Percentiles rank a stretch among this genome's conserved stretches.
Evolutionary conservation across 371 early-diverging fungal genomes (phyloP).

Genomic region (Rhizopus microsporus): DNA sequence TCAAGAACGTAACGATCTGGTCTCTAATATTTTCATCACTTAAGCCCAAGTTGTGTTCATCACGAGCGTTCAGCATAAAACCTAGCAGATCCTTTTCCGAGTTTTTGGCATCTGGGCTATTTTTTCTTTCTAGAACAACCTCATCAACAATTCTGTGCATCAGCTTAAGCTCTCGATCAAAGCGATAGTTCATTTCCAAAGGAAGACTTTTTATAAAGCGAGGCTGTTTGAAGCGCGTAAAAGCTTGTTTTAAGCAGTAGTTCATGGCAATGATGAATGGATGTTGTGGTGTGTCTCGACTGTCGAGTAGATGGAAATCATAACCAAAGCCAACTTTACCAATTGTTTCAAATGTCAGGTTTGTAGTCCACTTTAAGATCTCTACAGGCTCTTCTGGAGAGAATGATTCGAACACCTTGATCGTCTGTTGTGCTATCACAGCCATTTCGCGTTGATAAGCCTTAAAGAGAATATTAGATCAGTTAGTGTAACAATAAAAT

Average conservation of each 20-base stretch:
- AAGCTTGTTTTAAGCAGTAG: slow-evolving; percentile 32
- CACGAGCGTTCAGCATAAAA: slow-evolving; percentile 59
- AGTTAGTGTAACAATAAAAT: neutral
- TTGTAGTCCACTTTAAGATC: slow-evolving; percentile 57
- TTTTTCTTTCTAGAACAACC: slow-evolving; percentile 41
- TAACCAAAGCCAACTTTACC: slow-evolving; percentile 61
- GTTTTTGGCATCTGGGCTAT: slow-evolving; percentile 37
- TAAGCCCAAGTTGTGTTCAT: slow-evolving; percentile 40
- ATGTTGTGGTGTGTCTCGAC: slow-evolving; percentile 36
- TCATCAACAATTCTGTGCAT: slow-evolving; percentile 46
- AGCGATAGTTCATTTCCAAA: slow-evolving; percentile 38
- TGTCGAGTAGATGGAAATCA: slow-evolving; percentile 49
- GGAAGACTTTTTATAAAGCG: slow-evolving; percentile 50
- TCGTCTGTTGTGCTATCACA: slow-evolving; percentile 31
- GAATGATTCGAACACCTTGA: slow-evolving; percentile 38
- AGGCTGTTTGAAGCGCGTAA: slow-evolving; percentile 29
- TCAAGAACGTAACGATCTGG: slow-evolving; percentile 59
- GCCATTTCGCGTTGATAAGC: slow-evolving; percentile 52
- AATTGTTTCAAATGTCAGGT: slow-evolving; percentile 55
- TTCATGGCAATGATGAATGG: slow-evolving; percentile 59
- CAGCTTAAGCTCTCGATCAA: slow-evolving; percentile 29
- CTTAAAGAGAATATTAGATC: slow-evolving; percentile 10
- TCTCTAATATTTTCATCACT: slow-evolving; percentile 58
- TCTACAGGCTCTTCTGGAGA: slow-evolving; percentile 39
- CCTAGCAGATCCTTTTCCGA: slow-evolving; percentile 54